A percentile compares a stretch with the other conserved stretches of the same genome.
Conservation (phyloP, 108 stramenopile genomes). For the Skeletonema menzelii region DNA sequence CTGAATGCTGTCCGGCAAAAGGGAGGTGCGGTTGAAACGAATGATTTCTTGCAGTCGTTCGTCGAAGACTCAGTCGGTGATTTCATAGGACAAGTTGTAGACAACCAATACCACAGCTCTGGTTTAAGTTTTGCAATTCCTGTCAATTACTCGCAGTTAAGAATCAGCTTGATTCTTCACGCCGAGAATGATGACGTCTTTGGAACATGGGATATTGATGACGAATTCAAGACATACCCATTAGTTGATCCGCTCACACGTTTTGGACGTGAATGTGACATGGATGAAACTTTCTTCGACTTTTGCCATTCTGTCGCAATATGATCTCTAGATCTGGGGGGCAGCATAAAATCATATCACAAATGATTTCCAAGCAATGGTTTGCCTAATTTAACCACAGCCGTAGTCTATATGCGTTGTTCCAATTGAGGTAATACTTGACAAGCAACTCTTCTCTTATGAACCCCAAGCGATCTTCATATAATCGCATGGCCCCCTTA, state of each 20-base stretch:
- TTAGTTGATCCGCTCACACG: background rate
- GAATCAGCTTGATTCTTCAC: background rate
- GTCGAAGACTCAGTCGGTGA: slow-evolving; percentile 6
- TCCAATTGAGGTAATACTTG: slow-evolving; percentile 87
- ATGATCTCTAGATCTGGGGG: background rate
- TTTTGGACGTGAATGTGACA: background rate
- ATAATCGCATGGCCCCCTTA: slow-evolving; percentile 68
- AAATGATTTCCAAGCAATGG: background rate
- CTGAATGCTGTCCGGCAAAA: background rate
- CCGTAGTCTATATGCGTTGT: slow-evolving; percentile 86
- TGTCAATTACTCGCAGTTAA: background rate
- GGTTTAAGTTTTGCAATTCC: background rate
- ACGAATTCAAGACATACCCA: background rate
- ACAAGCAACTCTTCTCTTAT: slow-evolving; percentile 82
- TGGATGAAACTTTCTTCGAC: background rate
- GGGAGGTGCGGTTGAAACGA: slow-evolving; percentile 11
- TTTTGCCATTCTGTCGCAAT: background rate
- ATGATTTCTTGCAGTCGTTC: slow-evolving; percentile 5
- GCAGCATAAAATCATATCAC: background rate
- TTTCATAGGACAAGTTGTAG: slow-evolving; percentile 5
- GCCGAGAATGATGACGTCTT: background rate
- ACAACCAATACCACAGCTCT: background rate
- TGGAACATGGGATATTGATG: background rate
- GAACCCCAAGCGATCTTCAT: slow-evolving; percentile 84
- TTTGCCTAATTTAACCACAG: slow-evolving; percentile 63